Evolutionary conservation across 768 basidiomycete genomes (phyloP).

Genomic region (Boletus speciosus): DNA sequence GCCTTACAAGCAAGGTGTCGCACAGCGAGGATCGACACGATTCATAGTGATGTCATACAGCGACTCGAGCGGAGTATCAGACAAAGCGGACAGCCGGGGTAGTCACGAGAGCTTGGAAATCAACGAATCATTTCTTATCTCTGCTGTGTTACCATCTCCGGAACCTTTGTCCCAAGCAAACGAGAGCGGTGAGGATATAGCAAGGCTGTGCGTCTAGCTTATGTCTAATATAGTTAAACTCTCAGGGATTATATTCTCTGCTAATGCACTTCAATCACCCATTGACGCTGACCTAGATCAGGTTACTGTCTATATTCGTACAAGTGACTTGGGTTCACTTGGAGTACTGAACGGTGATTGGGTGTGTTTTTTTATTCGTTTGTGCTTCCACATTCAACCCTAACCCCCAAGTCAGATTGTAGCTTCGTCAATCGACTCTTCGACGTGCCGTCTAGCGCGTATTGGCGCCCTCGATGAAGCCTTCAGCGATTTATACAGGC

Average conservation of each 20-base stretch:
- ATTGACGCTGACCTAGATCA: constrained; percentile 43
- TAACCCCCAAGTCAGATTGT: constrained; percentile 44
- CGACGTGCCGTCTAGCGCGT: constrained; percentile 51
- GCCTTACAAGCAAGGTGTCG: constrained; percentile 72
- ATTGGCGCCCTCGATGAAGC: constrained; percentile 50
- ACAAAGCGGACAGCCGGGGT: constrained; percentile 8
- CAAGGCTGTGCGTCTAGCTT: neutral
- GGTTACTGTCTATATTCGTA: constrained; percentile 56
- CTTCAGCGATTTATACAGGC: constrained; percentile 36
- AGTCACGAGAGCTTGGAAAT: constrained; percentile 57
- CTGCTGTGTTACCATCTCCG: constrained; percentile 37
- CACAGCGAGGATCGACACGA: constrained; percentile 45
- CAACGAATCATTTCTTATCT: constrained; percentile 66
- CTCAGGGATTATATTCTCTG: constrained; percentile 23
- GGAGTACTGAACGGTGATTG: constrained; percentile 76
- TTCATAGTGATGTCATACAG: constrained; percentile 46
- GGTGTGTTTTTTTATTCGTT: constrained; percentile 41
- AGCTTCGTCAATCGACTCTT: constrained; percentile 35
- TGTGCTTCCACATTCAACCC: neutral
- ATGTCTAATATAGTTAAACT: neutral
- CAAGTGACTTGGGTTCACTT: constrained; percentile 59
- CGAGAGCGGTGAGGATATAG: constrained; percentile 6
- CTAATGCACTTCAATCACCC: constrained; percentile 32
- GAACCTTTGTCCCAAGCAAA: constrained; percentile 7
- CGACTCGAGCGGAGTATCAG: neutral